Evolutionary conservation across 768 basidiomycete genomes (phyloP), one percentile per base, ranked within the genome.

Genomic region (Coprinopsis sp.): DNA sequence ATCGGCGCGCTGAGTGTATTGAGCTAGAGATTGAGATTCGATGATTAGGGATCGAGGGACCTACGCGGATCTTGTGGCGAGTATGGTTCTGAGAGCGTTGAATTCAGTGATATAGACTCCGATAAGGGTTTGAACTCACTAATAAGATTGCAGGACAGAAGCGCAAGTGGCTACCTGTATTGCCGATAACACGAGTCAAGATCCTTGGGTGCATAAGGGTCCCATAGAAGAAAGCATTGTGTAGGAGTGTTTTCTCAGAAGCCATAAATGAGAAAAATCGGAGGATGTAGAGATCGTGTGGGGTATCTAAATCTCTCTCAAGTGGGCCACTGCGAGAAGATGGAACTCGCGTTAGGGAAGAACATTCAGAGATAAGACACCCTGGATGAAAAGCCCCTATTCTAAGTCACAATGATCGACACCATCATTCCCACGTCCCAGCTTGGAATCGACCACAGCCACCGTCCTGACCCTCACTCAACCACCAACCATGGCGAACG

Each of bases 181-280:
- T 81, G 4, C 72, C 73, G 33, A 96, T 80, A 8, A 96, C 91
- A n/a, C 83, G 71, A 46, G 71, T 76, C 31, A 96, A 68, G 57
- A 97, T 86, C 38, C 78, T 78, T 6, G 92, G 91, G 56, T 93
- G 89, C 73, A 94, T 82, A 16, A 97, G 69, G 0, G 90, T 95
- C 11, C 94, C 94, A 63, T 94, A 92, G 69, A 91, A 87, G 65
- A 93, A 93, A 14, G 82, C 82, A 21, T 24, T 39, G 16, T 22
- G 23, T 11, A 6, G 19, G 5, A 5, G 6, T 6, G 38, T 11
- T 39, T 18, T 23, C 12, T 6, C 38, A 6, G 5, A 11, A 39
- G 23, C 38, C 29, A 33, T 44, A n/a, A n/a, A n/a, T n/a, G n/a
- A n/a, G n/a, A n/a, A n/a, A n/a, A n/a, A n/a, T n/a, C n/a, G n/a